Conservation (phyloP, 2,329 filamentous ascomycete species). For the Neonectria neomacrospora region DNA sequence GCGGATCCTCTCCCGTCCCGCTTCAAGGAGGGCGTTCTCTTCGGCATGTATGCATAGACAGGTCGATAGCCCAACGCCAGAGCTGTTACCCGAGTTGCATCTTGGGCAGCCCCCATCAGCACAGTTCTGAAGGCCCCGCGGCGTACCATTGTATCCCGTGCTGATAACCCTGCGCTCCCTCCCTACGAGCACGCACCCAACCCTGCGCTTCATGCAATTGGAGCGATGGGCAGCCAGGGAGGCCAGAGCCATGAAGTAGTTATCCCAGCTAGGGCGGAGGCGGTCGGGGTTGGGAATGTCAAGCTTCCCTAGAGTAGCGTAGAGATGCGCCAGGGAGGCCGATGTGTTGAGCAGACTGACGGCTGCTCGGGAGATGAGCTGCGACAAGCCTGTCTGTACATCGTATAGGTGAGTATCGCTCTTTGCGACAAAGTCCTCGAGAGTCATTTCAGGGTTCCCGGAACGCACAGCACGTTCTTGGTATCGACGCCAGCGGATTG, state of each 20-base stretch:
- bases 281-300: slow-evolving; percentile 82
- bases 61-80: slow-evolving; percentile 80
- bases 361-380: slow-evolving; percentile 83
- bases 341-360: slow-evolving; percentile 89
- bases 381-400: slow-evolving; percentile 71
- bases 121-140: slow-evolving; percentile 88
- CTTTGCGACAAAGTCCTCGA: slow-evolving; percentile 66
- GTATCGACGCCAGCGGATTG: slow-evolving; percentile 84
- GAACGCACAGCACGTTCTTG: slow-evolving; percentile 51
- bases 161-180: slow-evolving; percentile 87
- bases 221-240: slow-evolving; percentile 88
- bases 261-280: slow-evolving; percentile 91
- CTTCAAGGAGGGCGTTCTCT: slow-evolving; percentile 95
- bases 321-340: slow-evolving; percentile 75
- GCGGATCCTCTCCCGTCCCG: slow-evolving; percentile 88
- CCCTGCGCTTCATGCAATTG: slow-evolving; percentile 98
- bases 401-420: slow-evolving; percentile 83
- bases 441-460: slow-evolving; percentile 48
- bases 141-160: slow-evolving; percentile 98
- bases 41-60: slow-evolving; percentile 98
- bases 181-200: slow-evolving; percentile 90
- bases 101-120: slow-evolving; percentile 89
- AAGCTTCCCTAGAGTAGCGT: slow-evolving; percentile 76
- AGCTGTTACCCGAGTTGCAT: slow-evolving; percentile 80
- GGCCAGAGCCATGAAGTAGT: slow-evolving; percentile 98